Evolutionary conservation across 2,329 filamentous ascomycete species (phyloP).

Genomic region (Alternaria gaisen): DNA sequence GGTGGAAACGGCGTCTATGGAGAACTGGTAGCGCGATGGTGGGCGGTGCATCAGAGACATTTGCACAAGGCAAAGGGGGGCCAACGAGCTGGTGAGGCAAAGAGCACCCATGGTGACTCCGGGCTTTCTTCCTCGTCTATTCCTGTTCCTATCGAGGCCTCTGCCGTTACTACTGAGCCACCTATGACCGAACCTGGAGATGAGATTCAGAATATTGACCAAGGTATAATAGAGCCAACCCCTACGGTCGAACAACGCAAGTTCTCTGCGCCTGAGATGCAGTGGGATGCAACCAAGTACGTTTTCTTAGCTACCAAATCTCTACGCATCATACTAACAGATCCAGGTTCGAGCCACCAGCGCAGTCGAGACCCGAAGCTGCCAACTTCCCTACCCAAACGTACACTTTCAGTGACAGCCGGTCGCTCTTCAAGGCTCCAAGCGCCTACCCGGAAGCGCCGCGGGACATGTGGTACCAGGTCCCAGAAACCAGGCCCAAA

Average conservation of each 20-base stretch:
- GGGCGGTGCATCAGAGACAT: constrained; percentile 91
- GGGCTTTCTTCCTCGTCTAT: constrained; percentile 22
- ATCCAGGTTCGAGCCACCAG: constrained; percentile 58
- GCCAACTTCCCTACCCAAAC: constrained; percentile 79
- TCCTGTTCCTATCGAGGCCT: constrained; percentile 37
- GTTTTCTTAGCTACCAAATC: constrained; percentile 26
- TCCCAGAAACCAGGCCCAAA: constrained; percentile 68
- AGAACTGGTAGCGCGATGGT: constrained; percentile 89
- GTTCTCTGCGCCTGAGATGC: constrained; percentile 66
- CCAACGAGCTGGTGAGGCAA: constrained; percentile 15
- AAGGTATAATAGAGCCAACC: constrained; percentile 54
- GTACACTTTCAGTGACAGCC: constrained; percentile 85
- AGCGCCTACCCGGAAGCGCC: constrained; percentile 82
- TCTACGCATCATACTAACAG: constrained; percentile 14
- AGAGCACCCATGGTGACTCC: constrained; percentile 18
- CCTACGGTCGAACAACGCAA: constrained; percentile 58
- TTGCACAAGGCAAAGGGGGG: constrained; percentile 56
- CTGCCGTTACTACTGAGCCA: constrained; percentile 51
- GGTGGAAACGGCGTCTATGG: constrained; percentile 73
- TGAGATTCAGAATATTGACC: constrained; percentile 54
- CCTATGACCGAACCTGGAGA: constrained; percentile 56
- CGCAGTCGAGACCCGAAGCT: constrained; percentile 81
- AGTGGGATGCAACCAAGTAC: constrained; percentile 71
- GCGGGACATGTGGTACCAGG: constrained; percentile 86
- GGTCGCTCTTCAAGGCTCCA: constrained; percentile 78